A percentile compares a stretch with the other conserved stretches of the same genome.
phyloP scores from a whole-genome alignment of 176 grass and related monocot genomes.

The Eragrostis nindensis region DNA sequence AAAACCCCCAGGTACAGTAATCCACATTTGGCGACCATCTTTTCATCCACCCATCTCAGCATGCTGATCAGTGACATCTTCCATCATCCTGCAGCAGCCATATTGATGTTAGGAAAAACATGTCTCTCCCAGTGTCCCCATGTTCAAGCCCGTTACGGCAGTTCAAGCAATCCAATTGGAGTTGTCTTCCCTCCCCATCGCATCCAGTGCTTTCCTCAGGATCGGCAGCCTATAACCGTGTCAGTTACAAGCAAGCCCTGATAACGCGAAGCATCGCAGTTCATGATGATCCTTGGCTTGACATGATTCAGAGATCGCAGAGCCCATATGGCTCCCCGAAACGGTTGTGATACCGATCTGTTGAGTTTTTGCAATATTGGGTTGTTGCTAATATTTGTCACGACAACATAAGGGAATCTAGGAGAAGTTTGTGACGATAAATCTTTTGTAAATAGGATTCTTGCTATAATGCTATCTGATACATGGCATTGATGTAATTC shows the following conservation, averaged over 20 bases:
- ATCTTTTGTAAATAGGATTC: too few species aligned
- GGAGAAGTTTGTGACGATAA: too few species aligned
- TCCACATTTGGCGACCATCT: neutral
- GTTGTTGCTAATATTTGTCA: too few species aligned
- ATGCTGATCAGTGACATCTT: conserved; percentile 11
- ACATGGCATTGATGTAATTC: too few species aligned
- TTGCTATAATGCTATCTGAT: too few species aligned
- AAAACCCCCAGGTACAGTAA: conserved; percentile 37
- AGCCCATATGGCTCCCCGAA: conserved; percentile 67
- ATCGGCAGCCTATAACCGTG: conserved; percentile 29
- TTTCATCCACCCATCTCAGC: neutral
- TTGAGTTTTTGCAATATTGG: too few species aligned
- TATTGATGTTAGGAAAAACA: conserved; percentile 54
- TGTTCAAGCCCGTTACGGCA: conserved; percentile 79
- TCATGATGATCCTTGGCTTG: conserved; percentile 53
- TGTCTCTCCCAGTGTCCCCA: conserved; percentile 84
- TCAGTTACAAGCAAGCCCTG: conserved; percentile 45
- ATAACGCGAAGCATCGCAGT: conserved; percentile 33
- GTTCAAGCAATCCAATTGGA: conserved; percentile 71
- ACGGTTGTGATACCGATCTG: conserved; percentile 21
- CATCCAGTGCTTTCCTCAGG: conserved; percentile 52
- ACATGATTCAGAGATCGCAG: conserved; percentile 50
- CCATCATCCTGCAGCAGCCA: conserved; percentile 39
- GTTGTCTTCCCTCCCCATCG: conserved; percentile 77
- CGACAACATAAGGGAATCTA: neutral